Base-by-base conservation (phyloP, 2,329 filamentous ascomycete species). In the Elsinoe necatrix region DNA sequence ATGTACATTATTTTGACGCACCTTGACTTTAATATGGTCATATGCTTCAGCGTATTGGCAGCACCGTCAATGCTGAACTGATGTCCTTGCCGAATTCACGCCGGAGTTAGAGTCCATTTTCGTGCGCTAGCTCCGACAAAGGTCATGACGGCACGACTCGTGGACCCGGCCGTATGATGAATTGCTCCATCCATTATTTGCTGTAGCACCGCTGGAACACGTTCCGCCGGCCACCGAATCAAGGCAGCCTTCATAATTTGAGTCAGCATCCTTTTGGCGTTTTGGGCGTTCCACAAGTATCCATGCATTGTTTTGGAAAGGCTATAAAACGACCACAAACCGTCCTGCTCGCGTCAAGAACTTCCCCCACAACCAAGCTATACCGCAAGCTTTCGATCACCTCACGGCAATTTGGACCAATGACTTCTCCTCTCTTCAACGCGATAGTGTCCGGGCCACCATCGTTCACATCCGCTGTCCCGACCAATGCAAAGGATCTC, bases 401-500 rank as follows among this genome's bases (percentile, higher is more conserved):
- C n/a, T 34, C 52, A n/a, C 64, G 37, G 42, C 68, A 68, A 66
- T 60, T 60, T 9, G 62, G 63, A 1, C 63, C 62, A 18, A 62
- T 62, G 4, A 68, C 65, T n/a, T 63, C 64, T 21, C 66, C 68
- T 4, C 63, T 66, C 3, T 63, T 75, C 23, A 72, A 73, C 57
- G 72, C 74, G n/a, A 67, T 68, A 5, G 68, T 74, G 8, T 70
- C 69, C 25, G 69, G 69, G 14, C 70, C 74, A 3, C 62, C 68
- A 7, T 66, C 69, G 39, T 52, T 64, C 1, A 63, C 69, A 4
- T 68, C 68, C n/a, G 64, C 68, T n/a, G 64, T 66, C 42, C 77
- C 77, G 0, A 71, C 75, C 54, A 72, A 77, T 41, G 72, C 73
- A 7, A 69, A 70, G 41, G 70, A 71, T 14, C 74, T 76, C 62